Percentiles rank a stretch among this genome's conserved stretches.
These are phyloP conservation scores for Hypoxylon sp. DNA, from an alignment of 2,329 filamentous ascomycete genomes.

Conservation along the genomic window DNA sequence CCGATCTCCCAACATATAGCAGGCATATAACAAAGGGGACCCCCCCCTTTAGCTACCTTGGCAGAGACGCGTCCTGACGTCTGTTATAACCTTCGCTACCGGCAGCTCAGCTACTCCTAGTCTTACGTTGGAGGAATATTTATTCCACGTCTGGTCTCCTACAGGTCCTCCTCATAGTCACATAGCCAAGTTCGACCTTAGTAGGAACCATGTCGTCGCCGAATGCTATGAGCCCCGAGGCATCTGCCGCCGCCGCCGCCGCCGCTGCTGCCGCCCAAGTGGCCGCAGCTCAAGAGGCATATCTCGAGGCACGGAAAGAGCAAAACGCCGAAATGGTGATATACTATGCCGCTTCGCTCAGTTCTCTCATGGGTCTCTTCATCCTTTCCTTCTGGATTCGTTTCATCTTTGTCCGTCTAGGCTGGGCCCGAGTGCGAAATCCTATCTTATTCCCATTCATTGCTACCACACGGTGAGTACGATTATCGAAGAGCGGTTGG, in stretches of 20 bases:
- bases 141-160: neutral
- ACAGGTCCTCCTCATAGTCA: neutral
- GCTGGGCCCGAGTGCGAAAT: conserved; percentile 27
- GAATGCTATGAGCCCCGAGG: conserved; percentile 8
- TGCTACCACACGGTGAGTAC: conserved; percentile 36
- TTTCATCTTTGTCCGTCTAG: conserved; percentile 22
- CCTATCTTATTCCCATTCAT: conserved; percentile 35
- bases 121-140: conserved; percentile 1
- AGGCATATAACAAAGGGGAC: conserved; percentile 28
- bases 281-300: conserved; percentile 3
- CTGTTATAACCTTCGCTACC: neutral
- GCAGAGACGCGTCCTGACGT: conserved; percentile 20
- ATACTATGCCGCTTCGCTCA: conserved; percentile 37
- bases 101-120: conserved; percentile 6
- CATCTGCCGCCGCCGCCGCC: neutral
- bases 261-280: neutral
- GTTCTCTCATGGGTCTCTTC: conserved; percentile 39
- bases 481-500: neutral
- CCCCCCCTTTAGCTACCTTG: conserved; percentile 11
- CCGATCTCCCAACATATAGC: conserved; percentile 24
- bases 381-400: conserved; percentile 41
- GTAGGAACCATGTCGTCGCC: conserved; percentile 10
- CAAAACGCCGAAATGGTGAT: conserved; percentile 25
- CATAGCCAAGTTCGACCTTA: neutral
- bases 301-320: conserved; percentile 25